Evolutionary conservation across 805 yeast species (phyloP), one percentile per base, ranked within the genome.

Genomic region (Candida fluviatilis): DNA sequence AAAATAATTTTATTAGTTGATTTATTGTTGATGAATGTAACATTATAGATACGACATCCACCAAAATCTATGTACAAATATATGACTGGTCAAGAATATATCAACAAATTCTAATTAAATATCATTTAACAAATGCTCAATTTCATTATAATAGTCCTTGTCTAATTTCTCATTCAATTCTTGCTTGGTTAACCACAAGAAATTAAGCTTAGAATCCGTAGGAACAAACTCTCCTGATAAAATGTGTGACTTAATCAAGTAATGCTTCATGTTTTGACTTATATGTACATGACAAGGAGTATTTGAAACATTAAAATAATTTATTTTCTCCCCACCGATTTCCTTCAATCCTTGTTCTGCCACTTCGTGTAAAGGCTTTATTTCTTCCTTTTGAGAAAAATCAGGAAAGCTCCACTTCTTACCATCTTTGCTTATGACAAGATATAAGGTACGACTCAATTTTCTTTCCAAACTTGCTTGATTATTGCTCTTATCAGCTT

Each of bases 231-330:
- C 66, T 33, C 98, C 99, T 10, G 95, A 84, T 50, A 91, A 65
- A 41, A 91, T 87, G 58, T 88, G 96, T 24, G 95, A 84, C 62
- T 87, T 88, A 51, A 93, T 77, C 51, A 85, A 68, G 55, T 81
- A 93, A 51, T 85, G 91, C 50, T 60, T 55, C 23, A 53, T 53
- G 24, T 55, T 54, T 27, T 49, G 52, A 11, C 36, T 41, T 11
- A 49, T 35, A 44, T 66, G 72, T 1, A 83, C 78, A 31, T 82
- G 89, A 30, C 90, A 82, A 29, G 99, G 98, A 4, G 84, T 84
- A 40, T 77, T 78, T 17, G 98, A 88, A n/a, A 93, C 95, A 15
- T 84, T 78, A 86, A 95, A 91, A 31, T 88, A 83, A 62, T 88
- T 84, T 57, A 93, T 76, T 39, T 72, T 59, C 8, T 71, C 76